Evolutionary conservation across 306 rosid species (phyloP), one percentile per base, ranked within the genome.

Genomic region (Cucurbita pepo): DNA sequence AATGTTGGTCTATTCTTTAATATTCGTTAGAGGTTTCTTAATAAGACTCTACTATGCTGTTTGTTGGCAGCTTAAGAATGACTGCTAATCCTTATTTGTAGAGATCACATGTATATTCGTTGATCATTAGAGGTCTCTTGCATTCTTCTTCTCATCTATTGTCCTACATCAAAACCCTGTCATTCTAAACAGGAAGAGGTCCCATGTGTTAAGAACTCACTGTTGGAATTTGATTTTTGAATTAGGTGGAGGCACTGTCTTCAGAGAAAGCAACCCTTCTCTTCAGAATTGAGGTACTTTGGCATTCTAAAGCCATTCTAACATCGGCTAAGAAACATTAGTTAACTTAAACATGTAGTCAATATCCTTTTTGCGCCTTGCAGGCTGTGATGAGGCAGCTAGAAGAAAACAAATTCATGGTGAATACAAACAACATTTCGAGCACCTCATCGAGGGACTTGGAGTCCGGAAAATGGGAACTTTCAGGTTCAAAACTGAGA

Each of bases 241-340:
- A 81, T 82, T 85, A 91, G 99, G 97, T 95, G 69, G 97, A 95
- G 82, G 83, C 93, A 62, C 99, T 95, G 71, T 95, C 99, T 55
- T 89, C 99, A 25, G 97, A 95, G 76, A 95, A 89, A 83, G 92
- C 96, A 45, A 91, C 96, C 65, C 88, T 88, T 64, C 60, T 59
- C 69, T 89, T 95, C 81, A 84, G 99, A 82, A 91, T 86, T 6
- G 97, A 95, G 99, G 97, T 95, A 86, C 14, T 40, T 57, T 74
- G 52, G 56, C 36, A 60, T 18, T 77, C 7, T 7, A 59, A 71
- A 38, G 3, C 50, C 62, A 75, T 69, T 69, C 44, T 15, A 30
- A 50, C 13, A 51, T 73, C 58, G 21, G 22, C 73, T 60, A 59
- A 72, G 72, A 61, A 56, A 25, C 44, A 67, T 21, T 0, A 13